Base-by-base conservation (phyloP, 1,284 basidiomycete genomes). In the Melampsora medusae region DNA sequence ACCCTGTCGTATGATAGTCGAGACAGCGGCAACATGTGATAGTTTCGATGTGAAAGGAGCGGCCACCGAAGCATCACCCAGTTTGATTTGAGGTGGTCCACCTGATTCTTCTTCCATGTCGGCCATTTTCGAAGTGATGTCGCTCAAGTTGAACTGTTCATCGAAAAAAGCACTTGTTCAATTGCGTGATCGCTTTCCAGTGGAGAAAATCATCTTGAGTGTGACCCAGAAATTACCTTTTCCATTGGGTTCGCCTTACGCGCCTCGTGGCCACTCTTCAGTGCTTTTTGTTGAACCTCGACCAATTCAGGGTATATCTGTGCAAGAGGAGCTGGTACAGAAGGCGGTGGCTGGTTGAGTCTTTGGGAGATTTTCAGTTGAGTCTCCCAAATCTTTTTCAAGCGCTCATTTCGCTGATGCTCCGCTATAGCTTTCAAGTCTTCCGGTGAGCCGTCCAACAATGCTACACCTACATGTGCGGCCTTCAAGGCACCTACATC, bases 1-100 rank as follows among this genome's bases (percentile, higher is more conserved):
- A 28, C 95, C 94, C 85, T 97, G 94, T 61, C 94, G 90, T 80
- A 97, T 96, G 82, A 97, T 97, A 82, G 94, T 93, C 35, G 92
- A 90, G 81, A 97, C 92, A 92, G 94, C 93, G 79, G 91, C 88
- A 75, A 97, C 95, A 82, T 97, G 93, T 28, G 91, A 91, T 61
- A 97, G 84, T 83, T 97, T 97, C 10, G 93, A 96, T 0, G 94
- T 97, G 85, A 97, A 97, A 0, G 95, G 94, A 1, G 94, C 94
- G 14, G 94, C 94, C 81, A 94, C 97, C 4, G 92, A 96, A 0
- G 94, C 94, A 82, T 97, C 94, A 42, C 94, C 94, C 35, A 97
- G 89, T 84, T 97, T 97, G 84, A 97, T 97, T 85, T 95, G 92
- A 7, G 94, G 94, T 0, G 94, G 90, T 35, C 97, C 93, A 38